Evolutionary conservation across 225 moss, liverwort and hornwort species (phyloP).

Genomic region (Takakia lepidozioides): DNA sequence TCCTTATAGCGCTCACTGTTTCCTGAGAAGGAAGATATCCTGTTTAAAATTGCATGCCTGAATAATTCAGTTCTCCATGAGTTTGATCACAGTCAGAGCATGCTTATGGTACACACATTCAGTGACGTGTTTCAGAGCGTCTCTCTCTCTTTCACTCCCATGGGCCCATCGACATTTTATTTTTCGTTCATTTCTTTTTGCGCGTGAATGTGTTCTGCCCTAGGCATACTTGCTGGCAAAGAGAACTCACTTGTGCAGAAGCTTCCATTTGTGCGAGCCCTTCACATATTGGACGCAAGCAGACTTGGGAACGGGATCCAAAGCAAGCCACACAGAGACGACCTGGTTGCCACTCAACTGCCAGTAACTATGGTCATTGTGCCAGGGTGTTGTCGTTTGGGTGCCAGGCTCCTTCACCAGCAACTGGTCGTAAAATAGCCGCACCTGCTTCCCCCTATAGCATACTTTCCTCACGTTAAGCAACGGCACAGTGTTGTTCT

Average conservation of each 20-base stretch:
- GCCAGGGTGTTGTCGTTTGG: conserved; percentile 82
- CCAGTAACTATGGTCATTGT: conserved; percentile 99
- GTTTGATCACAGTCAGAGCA: not conserved
- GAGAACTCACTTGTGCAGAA: conserved; percentile 93
- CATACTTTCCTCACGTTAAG: no score
- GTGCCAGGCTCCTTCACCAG: conserved; percentile 99
- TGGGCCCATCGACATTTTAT: no score
- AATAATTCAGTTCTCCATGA: not conserved
- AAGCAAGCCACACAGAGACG: conserved; percentile 85
- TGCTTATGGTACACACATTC: not conserved
- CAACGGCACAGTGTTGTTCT: no score
- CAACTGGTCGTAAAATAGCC: conserved; percentile 90
- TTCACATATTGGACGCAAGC: conserved; percentile 89
- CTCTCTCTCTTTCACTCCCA: no score
- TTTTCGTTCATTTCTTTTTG: no score
- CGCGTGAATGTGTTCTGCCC: no score
- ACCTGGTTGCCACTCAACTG: conserved; percentile 86
- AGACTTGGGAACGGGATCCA: conserved; percentile 75
- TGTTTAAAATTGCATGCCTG: conserved; percentile 14
- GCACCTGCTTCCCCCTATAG: conserved; percentile 66
- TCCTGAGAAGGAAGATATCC: conserved; percentile 78
- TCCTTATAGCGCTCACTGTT: conserved; percentile 69
- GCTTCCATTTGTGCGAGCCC: conserved; percentile 96
- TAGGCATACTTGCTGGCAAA: no score
- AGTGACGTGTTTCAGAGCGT: no score